These are phyloP conservation scores for Betula pendula DNA, from an alignment of 306 rosid species.

Conservation along the genomic window DNA sequence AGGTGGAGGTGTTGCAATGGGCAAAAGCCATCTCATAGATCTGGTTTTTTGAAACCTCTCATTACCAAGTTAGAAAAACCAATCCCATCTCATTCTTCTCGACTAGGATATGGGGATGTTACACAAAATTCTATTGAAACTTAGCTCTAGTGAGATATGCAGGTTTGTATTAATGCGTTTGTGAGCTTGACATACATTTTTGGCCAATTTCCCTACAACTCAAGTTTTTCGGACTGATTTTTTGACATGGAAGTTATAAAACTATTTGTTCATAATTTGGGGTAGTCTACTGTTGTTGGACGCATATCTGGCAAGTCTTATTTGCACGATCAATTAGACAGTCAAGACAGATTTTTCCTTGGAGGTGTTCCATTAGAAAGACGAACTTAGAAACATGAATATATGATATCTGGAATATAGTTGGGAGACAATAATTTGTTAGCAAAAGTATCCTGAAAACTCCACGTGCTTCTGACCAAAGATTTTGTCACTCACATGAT, in stretches of 20 bases:
- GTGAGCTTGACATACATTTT: not conserved
- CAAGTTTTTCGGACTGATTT: not conserved
- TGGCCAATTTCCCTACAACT: not conserved
- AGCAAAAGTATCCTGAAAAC: not conserved
- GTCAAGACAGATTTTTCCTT: not conserved
- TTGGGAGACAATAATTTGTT: not conserved
- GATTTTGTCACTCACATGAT: not conserved
- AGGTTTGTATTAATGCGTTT: not conserved
- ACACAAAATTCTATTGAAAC: not conserved
- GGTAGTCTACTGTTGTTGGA: not conserved
- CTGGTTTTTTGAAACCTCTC: too few species aligned
- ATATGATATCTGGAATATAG: not conserved
- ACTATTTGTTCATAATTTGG: not conserved
- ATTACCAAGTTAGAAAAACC: too few species aligned
- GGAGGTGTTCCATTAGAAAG: not conserved
- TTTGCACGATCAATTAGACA: not conserved
- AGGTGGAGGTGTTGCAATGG: not conserved
- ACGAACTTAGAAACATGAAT: not conserved
- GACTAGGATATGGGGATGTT: too few species aligned
- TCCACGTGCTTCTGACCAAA: constrained; percentile 1
- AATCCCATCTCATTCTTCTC: too few species aligned
- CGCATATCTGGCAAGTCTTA: not conserved
- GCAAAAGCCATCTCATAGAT: not conserved
- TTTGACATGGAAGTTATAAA: not conserved
- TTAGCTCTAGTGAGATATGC: not conserved